phyloP scores from a whole-genome alignment of 306 rosid species.

The Cicer cuneatum region DNA sequence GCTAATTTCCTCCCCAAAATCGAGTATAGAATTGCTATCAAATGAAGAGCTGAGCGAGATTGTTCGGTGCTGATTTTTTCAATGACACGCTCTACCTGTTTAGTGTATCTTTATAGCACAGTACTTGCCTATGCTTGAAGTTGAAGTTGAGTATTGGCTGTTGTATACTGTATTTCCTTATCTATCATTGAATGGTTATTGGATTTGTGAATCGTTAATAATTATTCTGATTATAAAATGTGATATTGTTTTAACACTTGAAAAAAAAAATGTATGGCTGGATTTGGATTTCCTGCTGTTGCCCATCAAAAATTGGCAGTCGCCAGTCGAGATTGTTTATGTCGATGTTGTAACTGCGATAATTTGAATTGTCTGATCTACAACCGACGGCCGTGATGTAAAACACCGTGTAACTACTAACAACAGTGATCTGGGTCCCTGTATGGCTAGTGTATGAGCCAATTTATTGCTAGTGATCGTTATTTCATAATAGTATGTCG shows the following conservation, averaged over 20 bases:
- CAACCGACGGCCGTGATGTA: too few relatives aligned
- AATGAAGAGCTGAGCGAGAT: neutral
- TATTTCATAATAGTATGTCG: neutral
- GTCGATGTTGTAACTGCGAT: too few relatives aligned
- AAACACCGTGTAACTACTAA: too few relatives aligned
- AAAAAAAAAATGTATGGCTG: too few relatives aligned
- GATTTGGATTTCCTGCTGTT: too few relatives aligned
- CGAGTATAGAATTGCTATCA: neutral
- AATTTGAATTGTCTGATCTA: too few relatives aligned
- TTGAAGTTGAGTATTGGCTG: slow-evolving; percentile 16
- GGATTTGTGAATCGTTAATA: neutral
- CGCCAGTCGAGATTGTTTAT: neutral
- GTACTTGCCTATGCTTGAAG: neutral
- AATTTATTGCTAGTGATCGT: neutral
- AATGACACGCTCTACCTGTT: neutral
- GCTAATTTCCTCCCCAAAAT: neutral
- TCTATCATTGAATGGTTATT: slow-evolving; percentile 39
- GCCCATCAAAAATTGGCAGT: too few relatives aligned
- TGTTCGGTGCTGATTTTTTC: neutral
- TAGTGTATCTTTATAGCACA: too few relatives aligned
- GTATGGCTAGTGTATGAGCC: neutral
- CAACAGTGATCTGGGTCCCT: too few relatives aligned
- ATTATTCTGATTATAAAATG: slow-evolving; percentile 25
- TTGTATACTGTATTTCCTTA: neutral
- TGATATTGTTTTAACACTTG: neutral